Conservation (phyloP, 78 protist species). For the Guillardia theta region DNA sequence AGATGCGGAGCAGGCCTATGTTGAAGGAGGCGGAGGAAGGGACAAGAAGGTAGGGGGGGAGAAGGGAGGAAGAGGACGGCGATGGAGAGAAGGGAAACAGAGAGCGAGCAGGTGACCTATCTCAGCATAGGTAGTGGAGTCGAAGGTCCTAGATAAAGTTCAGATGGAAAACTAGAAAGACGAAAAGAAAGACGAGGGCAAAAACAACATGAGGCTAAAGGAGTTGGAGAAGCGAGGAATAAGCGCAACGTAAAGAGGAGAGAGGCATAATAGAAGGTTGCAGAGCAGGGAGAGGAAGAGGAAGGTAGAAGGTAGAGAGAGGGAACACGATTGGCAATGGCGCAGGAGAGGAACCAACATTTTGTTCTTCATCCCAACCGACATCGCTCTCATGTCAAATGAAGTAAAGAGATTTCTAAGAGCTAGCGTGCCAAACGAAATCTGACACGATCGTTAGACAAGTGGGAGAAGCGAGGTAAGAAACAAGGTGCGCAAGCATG, state of each 20-base stretch:
- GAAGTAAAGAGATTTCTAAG: not conserved
- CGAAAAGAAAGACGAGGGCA: not conserved
- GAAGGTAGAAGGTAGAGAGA: not conserved
- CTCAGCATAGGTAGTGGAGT: not conserved
- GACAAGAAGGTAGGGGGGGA: too few relatives aligned
- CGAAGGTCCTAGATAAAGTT: not conserved
- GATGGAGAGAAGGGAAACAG: too few relatives aligned
- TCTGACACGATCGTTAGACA: not conserved
- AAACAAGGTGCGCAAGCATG: not conserved
- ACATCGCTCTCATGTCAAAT: not conserved
- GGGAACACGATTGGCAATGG: too few relatives aligned
- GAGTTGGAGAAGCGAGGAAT: too few relatives aligned
- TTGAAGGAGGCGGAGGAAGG: too few relatives aligned
- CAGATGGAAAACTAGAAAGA: not conserved
- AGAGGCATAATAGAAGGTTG: too few relatives aligned
- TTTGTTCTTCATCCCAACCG: not conserved
- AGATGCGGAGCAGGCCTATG: too few relatives aligned
- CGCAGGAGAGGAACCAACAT: too few relatives aligned
- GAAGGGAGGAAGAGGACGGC: too few relatives aligned
- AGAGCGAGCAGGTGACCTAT: too few relatives aligned
- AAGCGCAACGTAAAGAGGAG: too few relatives aligned
- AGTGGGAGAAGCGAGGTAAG: not conserved
- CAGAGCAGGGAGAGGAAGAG: not conserved
- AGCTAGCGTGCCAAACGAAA: not conserved
- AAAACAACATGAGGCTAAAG: too few relatives aligned